Evolutionary conservation across 2,329 filamentous ascomycete species (phyloP).

Genomic region (Colletotrichum phormii): DNA sequence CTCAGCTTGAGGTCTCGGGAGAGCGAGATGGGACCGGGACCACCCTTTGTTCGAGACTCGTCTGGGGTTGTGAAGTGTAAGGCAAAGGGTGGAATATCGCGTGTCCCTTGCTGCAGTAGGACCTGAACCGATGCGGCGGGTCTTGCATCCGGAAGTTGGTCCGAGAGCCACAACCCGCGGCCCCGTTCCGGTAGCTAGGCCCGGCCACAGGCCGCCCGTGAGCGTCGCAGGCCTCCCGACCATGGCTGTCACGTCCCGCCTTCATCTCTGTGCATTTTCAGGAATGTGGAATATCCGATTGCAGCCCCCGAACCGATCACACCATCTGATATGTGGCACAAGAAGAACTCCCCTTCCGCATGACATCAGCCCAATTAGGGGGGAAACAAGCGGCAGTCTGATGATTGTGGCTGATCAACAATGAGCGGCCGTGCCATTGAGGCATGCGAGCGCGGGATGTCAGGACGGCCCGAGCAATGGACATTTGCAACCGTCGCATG

Average conservation of each 20-base stretch:
- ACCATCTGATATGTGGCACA: background rate
- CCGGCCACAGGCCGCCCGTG: slow-evolving; percentile 12
- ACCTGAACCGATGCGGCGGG: slow-evolving; percentile 22
- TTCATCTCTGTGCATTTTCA: background rate
- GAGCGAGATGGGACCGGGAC: background rate
- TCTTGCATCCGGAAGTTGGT: slow-evolving; percentile 28
- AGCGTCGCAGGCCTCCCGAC: slow-evolving; percentile 4
- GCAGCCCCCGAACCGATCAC: background rate
- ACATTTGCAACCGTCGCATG: slow-evolving; percentile 5
- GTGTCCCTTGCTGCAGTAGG: background rate
- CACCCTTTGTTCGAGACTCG: background rate
- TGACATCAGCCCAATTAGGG: background rate
- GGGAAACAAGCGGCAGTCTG: background rate
- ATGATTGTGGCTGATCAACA: slow-evolving; percentile 9
- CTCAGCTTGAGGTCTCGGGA: background rate
- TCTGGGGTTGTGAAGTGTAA: background rate
- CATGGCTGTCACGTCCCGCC: slow-evolving; percentile 5
- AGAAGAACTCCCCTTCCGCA: background rate
- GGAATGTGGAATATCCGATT: slow-evolving; percentile 2
- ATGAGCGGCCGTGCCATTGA: background rate
- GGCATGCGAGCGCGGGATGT: slow-evolving; percentile 15
- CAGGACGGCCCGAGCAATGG: slow-evolving; percentile 28
- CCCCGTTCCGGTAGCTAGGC: slow-evolving; percentile 22
- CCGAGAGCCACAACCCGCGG: slow-evolving; percentile 31
- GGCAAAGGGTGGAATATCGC: background rate